Evolutionary conservation across 2,329 filamentous ascomycete species (phyloP), one percentile per base, ranked within the genome.

Genomic region (Capronia americana): DNA sequence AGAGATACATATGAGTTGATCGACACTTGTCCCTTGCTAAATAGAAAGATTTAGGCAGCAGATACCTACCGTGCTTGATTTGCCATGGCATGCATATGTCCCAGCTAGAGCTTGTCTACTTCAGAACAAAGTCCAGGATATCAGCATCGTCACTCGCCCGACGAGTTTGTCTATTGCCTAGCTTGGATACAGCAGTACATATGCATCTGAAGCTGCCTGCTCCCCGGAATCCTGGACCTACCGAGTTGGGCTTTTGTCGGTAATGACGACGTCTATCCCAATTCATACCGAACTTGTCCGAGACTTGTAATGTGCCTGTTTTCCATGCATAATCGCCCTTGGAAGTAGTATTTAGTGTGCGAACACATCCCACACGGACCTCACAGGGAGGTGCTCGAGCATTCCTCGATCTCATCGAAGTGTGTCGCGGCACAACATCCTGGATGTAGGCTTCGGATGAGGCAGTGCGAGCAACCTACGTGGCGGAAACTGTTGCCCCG

Each of bases 401-500:
- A 61, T 76, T 75, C 53, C 82, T 71, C 28, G 4, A 28, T 28
- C 28, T 28, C 28, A 4, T 28, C 28, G 28, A 28, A 6, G 87
- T 87, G n/a, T n/a, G n/a, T n/a, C n/a, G n/a, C n/a, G n/a, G 20
- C 87, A 88, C 85, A 79, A 75, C 7, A 83, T 90, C 24, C 77
- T 90, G 65, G 87, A 90, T 77, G 77, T 90, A 8, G 87, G 87
- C 83, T 88, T 73, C 62, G 67, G 67, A 30, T 69, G 64, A 78
- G 68, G 68, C 30, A 65, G 61, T 59, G 57, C 63, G 24, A 65
- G 61, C 32, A 7, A 44, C 68, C 46, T 91, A 86, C 76, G 86
- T 90, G 66, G 89, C 89, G 23, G 87, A 89, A 89, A 73, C 78
- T 84, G 66, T 82, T 91, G 59, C 88, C 88, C 41, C 85, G 85